These are phyloP conservation scores for Alternaria incomplexa DNA, from an alignment of 2,329 filamentous ascomycete genomes.

Conservation along the genomic window DNA sequence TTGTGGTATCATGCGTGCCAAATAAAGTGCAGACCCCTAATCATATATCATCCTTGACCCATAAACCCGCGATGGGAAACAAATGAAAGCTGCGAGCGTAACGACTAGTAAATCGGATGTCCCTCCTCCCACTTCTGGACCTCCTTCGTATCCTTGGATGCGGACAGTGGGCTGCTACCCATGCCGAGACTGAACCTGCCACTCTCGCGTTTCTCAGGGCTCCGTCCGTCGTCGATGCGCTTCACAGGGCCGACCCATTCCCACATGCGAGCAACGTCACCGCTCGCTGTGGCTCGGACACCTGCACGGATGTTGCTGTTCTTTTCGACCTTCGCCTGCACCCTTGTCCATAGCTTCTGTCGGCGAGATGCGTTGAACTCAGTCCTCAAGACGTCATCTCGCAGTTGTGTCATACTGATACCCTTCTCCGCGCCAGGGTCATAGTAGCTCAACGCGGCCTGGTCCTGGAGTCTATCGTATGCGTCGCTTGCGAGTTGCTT, in stretches of 20 bases:
- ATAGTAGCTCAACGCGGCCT: constrained; percentile 78
- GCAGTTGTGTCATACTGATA: constrained; percentile 84
- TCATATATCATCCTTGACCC: neutral
- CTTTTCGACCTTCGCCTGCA: constrained; percentile 83
- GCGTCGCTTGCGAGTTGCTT: constrained; percentile 84
- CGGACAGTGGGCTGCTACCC: constrained; percentile 38
- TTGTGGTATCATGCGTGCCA: constrained; percentile 40
- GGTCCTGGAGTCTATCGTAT: constrained; percentile 79
- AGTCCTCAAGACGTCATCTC: constrained; percentile 86
- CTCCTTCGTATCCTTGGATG: constrained; percentile 40
- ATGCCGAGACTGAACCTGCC: constrained; percentile 42
- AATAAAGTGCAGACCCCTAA: constrained; percentile 4
- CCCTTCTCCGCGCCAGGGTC: constrained; percentile 73
- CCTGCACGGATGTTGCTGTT: constrained; percentile 90
- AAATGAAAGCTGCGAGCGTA: neutral
- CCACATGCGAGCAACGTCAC: constrained; percentile 67
- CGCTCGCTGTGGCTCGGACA: constrained; percentile 66
- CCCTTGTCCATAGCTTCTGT: constrained; percentile 82
- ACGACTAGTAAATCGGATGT: constrained; percentile 53
- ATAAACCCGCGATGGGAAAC: neutral
- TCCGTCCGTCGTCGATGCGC: constrained; percentile 52
- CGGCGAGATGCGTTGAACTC: constrained; percentile 79
- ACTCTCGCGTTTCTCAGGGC: constrained; percentile 39
- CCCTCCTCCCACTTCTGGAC: constrained; percentile 55
- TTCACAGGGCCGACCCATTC: constrained; percentile 70